Evolutionary conservation across 2,329 filamentous ascomycete genomes (phyloP).

Genomic region (Aspergillus aculeatinus): DNA sequence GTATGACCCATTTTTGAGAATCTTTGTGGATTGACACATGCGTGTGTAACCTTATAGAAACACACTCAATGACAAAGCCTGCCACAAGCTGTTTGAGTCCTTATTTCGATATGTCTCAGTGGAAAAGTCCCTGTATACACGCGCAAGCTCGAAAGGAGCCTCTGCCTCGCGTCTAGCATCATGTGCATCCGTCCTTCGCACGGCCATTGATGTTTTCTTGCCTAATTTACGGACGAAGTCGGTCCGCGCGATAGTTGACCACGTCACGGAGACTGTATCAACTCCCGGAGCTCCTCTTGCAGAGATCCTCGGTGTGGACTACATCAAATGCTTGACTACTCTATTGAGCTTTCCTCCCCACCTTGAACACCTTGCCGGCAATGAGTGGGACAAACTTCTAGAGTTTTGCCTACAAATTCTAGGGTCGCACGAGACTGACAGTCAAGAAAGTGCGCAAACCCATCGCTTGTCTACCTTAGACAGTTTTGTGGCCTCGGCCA

Average conservation of each 20-base stretch:
- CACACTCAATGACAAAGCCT: slow-evolving; percentile 70
- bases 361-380: slow-evolving; percentile 71
- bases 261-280: slow-evolving; percentile 74
- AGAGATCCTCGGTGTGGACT: slow-evolving; percentile 70
- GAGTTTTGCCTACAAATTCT: slow-evolving; percentile 71
- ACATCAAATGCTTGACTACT: slow-evolving; percentile 70
- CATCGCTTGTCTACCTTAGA: slow-evolving; percentile 29
- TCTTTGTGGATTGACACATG: slow-evolving; percentile 14
- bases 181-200: slow-evolving; percentile 69
- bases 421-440: slow-evolving; percentile 24
- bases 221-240: slow-evolving; percentile 72
- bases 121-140: slow-evolving; percentile 66
- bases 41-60: slow-evolving; percentile 29
- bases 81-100: slow-evolving; percentile 75
- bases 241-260: slow-evolving; percentile 73
- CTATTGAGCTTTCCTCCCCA: slow-evolving; percentile 73
- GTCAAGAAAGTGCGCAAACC: slow-evolving; percentile 31
- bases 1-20: neutral
- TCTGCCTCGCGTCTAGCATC: slow-evolving; percentile 61
- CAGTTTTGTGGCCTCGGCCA: slow-evolving; percentile 24
- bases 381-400: slow-evolving; percentile 67
- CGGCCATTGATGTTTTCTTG: slow-evolving; percentile 68
- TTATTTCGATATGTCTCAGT: slow-evolving; percentile 70
- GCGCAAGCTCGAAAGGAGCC: slow-evolving; percentile 52
- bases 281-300: slow-evolving; percentile 62